These are phyloP conservation scores for Vigna radiata DNA, from an alignment of 306 rosid species.

Conservation along the genomic window DNA sequence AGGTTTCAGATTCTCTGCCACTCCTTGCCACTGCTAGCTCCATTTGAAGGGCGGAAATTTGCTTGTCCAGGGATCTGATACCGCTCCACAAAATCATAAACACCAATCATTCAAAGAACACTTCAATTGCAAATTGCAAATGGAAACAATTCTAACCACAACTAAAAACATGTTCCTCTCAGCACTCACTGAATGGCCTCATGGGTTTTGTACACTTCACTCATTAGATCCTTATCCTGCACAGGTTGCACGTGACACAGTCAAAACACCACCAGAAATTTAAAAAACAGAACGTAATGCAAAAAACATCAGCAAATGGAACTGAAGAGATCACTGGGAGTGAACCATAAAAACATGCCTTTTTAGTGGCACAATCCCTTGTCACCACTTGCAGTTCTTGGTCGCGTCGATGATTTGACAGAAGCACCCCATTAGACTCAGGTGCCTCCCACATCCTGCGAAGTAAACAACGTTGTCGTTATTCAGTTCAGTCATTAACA, in stretches of 20 bases:
- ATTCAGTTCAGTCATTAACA: neutral
- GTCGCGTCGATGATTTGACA: conserved; percentile 55
- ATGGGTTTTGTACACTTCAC: conserved; percentile 69
- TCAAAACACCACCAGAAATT: conserved; percentile 4
- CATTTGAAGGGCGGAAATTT: conserved; percentile 71
- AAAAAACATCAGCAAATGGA: neutral
- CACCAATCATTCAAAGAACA: conserved; percentile 31
- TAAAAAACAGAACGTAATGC: neutral
- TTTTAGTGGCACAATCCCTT: conserved; percentile 57
- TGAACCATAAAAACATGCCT: conserved; percentile 39
- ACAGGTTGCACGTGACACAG: conserved; percentile 53
- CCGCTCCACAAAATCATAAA: conserved; percentile 43
- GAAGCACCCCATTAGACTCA: conserved; percentile 60
- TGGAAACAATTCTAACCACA: conserved; percentile 17
- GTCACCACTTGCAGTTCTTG: conserved; percentile 70
- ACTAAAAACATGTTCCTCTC: conserved; percentile 17
- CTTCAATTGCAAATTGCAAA: neutral
- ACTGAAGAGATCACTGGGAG: neutral
- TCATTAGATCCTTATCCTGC: conserved; percentile 50
- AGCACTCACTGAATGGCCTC: conserved; percentile 82
- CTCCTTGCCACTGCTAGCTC: conserved; percentile 73
- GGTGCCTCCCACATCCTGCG: conserved; percentile 63
- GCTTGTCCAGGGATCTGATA: conserved; percentile 81
- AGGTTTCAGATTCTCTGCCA: conserved; percentile 49
- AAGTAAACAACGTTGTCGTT: conserved; percentile 10